Base-by-base conservation (phyloP, 441 rosid species). In the Daphne laureola region DNA sequence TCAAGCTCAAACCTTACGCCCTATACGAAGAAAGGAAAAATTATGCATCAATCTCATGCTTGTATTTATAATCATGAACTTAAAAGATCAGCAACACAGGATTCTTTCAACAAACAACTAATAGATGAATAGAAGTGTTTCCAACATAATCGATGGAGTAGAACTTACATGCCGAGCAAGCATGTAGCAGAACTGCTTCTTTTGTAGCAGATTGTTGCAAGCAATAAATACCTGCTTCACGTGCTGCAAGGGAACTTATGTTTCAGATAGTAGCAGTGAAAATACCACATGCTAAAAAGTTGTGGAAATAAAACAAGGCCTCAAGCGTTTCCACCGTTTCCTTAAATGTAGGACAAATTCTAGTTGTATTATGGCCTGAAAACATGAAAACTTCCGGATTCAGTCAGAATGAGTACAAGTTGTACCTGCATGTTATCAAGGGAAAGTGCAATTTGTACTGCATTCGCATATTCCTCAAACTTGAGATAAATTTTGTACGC, bases 121-220 rank as follows among this genome's bases (percentile, higher is more conserved):
- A 31, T 31, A 31, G 9, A 17, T 40, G 35, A 13, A 59, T 17
- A 43, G 35, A 26, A 31, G 16, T 35, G 14, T 27, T 21, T 36
- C 43, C 36, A 50, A 7, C 38, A 53, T 14, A 8, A 18, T 14
- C 17, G 49, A 44, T 27, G 56, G 45, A 8, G 43, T 8, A 48
- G 57, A 17, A 73, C 95, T 79, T 70, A 88, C 98, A 78, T 88
- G 96, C 25, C 98, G 89, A 40, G 94, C 86, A 71, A 92, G 73
- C 51, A 92, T 88, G 73, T 84, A 92, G 59, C 89, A 80, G 57
- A 92, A 88, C 66, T 92, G 98, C 79, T 79, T 92, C 85, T 79
- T 88, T 51, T 51, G 75, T 54, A 72, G 70, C 51, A 72, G 52
- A 68, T 86, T 84, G 60, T 72, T 62, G 54, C 98, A 92, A 57